These are phyloP conservation scores for Alectoria sarmentosa DNA, from an alignment of 495 filamentous ascomycete genomes.

Conservation along the genomic window DNA sequence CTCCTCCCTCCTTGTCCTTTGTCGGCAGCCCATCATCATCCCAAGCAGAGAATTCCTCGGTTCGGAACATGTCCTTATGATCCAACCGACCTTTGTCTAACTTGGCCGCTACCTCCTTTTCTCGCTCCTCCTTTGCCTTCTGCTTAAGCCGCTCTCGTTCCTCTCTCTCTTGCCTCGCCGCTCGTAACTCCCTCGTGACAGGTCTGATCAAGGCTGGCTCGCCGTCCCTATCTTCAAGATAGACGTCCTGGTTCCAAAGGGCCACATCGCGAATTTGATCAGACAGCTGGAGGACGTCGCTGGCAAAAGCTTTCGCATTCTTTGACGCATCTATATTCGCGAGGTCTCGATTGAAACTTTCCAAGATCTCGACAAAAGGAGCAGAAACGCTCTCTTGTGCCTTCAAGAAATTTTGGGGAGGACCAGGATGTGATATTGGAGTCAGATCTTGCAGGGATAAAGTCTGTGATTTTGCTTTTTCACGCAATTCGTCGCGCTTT, in stretches of 20 bases:
- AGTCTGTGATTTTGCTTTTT: slow-evolving; percentile 39
- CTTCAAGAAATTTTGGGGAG: neutral
- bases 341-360: slow-evolving; percentile 38
- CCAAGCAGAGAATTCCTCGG: slow-evolving; percentile 72
- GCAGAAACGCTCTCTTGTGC: slow-evolving; percentile 15
- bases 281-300: slow-evolving; percentile 62
- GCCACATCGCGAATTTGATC: slow-evolving; percentile 74
- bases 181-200: slow-evolving; percentile 63
- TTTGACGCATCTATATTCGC: slow-evolving; percentile 40
- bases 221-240: slow-evolving; percentile 77
- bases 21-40: slow-evolving; percentile 81
- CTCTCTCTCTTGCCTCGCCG: slow-evolving; percentile 58
- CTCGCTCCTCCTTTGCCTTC: slow-evolving; percentile 49
- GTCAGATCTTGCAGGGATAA: slow-evolving; percentile 3
- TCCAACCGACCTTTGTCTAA: slow-evolving; percentile 66
- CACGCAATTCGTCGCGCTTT: slow-evolving; percentile 61
- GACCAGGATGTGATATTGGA: slow-evolving; percentile 1
- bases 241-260: slow-evolving; percentile 72
- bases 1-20: slow-evolving; percentile 64
- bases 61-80: slow-evolving; percentile 64
- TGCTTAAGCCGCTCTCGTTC: slow-evolving; percentile 49
- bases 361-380: slow-evolving; percentile 36
- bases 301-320: slow-evolving; percentile 37
- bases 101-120: slow-evolving; percentile 49
- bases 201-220: slow-evolving; percentile 76